Conservation (phyloP, 805 yeast species). For the Kurtzmaniella fragi region DNA sequence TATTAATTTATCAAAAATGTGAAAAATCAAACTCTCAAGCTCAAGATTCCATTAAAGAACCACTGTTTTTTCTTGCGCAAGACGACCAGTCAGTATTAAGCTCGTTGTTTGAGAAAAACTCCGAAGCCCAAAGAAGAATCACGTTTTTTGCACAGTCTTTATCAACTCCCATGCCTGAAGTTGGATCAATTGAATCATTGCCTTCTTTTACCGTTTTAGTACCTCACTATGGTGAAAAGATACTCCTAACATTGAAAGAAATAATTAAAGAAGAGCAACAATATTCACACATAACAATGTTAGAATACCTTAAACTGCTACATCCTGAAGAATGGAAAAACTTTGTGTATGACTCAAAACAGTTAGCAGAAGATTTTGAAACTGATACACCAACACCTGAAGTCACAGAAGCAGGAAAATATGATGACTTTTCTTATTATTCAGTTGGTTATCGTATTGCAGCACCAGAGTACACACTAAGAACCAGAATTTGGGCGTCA, state of each 20-base stretch:
- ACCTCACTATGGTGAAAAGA: conserved; percentile 96
- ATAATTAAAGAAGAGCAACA: conserved; percentile 97
- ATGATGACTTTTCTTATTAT: conserved; percentile 89
- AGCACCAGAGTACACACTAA: conserved; percentile 91
- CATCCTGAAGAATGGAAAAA: conserved; percentile 98
- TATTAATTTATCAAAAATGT: conserved; percentile 54
- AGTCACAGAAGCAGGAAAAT: conserved; percentile 38
- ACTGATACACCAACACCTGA: conserved; percentile 14
- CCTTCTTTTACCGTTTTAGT: conserved; percentile 84
- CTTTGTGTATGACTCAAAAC: conserved; percentile 93
- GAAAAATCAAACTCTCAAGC: conserved; percentile 29
- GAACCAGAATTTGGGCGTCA: conserved; percentile 99
- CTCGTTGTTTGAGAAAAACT: conserved; percentile 51
- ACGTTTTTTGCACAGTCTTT: conserved; percentile 88
- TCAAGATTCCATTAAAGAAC: conserved; percentile 53
- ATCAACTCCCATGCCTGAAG: conserved; percentile 79
- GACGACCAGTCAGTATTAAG: conserved; percentile 68
- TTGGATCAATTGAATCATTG: conserved; percentile 61
- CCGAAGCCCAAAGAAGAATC: conserved; percentile 79
- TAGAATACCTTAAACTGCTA: conserved; percentile 90
- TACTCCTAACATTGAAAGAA: conserved; percentile 86
- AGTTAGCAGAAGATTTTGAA: conserved; percentile 90
- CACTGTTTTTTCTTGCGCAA: conserved; percentile 73
- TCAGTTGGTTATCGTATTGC: conserved; percentile 97
- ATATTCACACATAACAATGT: conserved; percentile 86